Evolutionary conservation across 495 filamentous ascomycete genomes (phyloP).

Genomic region (Neurospora sp.): DNA sequence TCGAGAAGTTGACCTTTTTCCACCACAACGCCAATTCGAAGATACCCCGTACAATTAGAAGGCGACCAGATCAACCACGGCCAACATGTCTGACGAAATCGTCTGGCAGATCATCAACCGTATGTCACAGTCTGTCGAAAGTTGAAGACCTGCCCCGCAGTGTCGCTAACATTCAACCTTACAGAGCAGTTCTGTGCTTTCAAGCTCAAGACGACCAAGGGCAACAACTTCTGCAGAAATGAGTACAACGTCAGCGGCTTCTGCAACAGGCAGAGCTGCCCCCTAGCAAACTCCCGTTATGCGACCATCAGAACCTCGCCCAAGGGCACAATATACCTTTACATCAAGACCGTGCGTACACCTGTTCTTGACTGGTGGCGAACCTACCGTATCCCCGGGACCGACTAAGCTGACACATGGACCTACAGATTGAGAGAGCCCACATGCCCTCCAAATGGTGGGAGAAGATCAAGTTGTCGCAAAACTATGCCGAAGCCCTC

Average conservation of each 20-base stretch:
- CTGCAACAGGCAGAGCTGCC: conserved; percentile 90
- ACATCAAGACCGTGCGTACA: conserved; percentile 75
- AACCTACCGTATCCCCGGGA: neutral
- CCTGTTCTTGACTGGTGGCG: neutral
- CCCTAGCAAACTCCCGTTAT: conserved; percentile 90
- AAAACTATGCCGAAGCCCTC: conserved; percentile 82
- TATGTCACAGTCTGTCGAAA: conserved; percentile 3
- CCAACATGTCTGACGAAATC: conserved; percentile 71
- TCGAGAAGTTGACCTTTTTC: neutral
- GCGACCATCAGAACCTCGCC: conserved; percentile 82
- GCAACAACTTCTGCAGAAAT: conserved; percentile 95
- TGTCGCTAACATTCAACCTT: conserved; percentile 17
- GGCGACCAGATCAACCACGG: neutral
- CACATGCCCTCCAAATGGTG: conserved; percentile 89
- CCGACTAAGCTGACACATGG: neutral
- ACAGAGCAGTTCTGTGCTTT: conserved; percentile 85
- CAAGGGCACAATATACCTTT: conserved; percentile 78
- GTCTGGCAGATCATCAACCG: conserved; percentile 57
- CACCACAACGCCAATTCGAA: neutral
- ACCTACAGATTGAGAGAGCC: conserved; percentile 50
- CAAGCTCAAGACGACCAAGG: conserved; percentile 92
- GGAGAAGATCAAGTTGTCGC: conserved; percentile 85
- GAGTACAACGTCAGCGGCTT: conserved; percentile 73
- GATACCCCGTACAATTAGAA: neutral
- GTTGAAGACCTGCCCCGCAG: neutral